Percentiles rank a stretch among this genome's conserved stretches.
Conservation (phyloP, 257 asterid genomes). For the Petrea volubilis region DNA sequence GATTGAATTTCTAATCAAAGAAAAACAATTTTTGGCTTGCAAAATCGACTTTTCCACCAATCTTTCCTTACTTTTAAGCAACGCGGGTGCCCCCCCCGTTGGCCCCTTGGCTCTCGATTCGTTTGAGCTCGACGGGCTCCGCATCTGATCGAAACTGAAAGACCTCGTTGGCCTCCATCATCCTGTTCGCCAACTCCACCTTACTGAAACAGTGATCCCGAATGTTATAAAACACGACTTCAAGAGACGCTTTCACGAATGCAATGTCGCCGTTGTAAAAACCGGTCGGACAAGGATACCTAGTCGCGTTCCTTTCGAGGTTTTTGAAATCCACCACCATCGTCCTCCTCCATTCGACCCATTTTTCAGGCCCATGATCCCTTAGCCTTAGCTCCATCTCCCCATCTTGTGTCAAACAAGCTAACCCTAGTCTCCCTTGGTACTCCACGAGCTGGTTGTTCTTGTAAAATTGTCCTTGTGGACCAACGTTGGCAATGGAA, state of each 20-base stretch:
- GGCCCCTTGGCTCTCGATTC: no score
- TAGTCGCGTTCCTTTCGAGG: no score
- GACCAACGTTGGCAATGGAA: background rate
- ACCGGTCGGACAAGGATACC: background rate
- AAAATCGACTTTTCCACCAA: no score
- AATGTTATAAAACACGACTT: background rate
- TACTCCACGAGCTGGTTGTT: constrained; percentile 6
- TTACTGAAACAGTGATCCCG: background rate
- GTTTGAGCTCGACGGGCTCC: background rate
- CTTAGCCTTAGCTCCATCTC: background rate
- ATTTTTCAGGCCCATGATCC: background rate
- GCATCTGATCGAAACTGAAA: constrained; percentile 24
- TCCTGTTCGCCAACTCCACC: background rate
- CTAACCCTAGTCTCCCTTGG: constrained; percentile 18
- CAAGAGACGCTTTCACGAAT: background rate
- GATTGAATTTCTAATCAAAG: no score
- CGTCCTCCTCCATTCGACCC: background rate
- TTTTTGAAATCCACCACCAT: background rate
- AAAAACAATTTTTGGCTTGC: no score
- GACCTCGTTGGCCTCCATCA: background rate
- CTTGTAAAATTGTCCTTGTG: no score
- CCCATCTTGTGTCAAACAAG: background rate
- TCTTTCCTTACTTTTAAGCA: no score
- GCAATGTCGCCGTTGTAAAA: background rate
- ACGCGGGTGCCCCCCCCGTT: no score